phyloP scores from a whole-genome alignment of 2,329 filamentous ascomycete species.

The Colletotrichum liaoningense region DNA sequence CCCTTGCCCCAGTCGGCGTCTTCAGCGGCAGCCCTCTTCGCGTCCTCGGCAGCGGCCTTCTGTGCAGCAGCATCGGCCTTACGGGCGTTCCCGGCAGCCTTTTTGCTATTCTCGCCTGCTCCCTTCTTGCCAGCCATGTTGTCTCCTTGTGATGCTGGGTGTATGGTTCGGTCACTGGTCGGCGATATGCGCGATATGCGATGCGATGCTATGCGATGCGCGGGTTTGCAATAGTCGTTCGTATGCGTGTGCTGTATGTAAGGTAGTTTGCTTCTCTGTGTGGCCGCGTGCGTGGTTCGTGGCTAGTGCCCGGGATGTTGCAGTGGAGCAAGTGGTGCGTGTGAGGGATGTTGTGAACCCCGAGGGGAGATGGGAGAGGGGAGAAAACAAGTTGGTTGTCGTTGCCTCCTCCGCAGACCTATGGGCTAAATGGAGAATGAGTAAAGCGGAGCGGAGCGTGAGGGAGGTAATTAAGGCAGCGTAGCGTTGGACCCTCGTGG shows the following conservation, averaged over 20 bases:
- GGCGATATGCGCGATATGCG: slow-evolving; percentile 5
- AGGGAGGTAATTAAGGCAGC: not conserved
- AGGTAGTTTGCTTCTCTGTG: not conserved
- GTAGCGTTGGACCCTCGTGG: not conserved
- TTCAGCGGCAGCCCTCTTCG: slow-evolving; percentile 75
- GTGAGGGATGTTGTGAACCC: slow-evolving; percentile 19
- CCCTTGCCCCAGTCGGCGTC: slow-evolving; percentile 86
- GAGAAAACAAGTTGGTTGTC: slow-evolving; percentile 23
- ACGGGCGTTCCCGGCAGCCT: slow-evolving; percentile 87
- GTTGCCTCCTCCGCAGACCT: slow-evolving; percentile 28
- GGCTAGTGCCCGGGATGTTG: slow-evolving; percentile 25
- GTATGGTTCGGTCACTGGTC: not conserved
- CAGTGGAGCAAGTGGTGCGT: slow-evolving; percentile 20
- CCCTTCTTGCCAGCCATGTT: slow-evolving; percentile 78
- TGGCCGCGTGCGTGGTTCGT: slow-evolving; percentile 23
- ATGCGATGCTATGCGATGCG: slow-evolving; percentile 25
- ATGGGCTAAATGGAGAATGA: slow-evolving; percentile 13
- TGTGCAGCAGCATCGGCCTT: slow-evolving; percentile 89
- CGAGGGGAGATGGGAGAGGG: slow-evolving; percentile 5
- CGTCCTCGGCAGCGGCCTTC: slow-evolving; percentile 79
- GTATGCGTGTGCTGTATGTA: slow-evolving; percentile 13
- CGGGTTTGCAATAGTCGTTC: slow-evolving; percentile 14
- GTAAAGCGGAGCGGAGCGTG: slow-evolving; percentile 20
- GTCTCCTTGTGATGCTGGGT: not conserved
- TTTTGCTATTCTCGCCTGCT: slow-evolving; percentile 82